Base-by-base conservation (phyloP, 2,329 filamentous ascomycete genomes). In the Penicillium sp. region DNA sequence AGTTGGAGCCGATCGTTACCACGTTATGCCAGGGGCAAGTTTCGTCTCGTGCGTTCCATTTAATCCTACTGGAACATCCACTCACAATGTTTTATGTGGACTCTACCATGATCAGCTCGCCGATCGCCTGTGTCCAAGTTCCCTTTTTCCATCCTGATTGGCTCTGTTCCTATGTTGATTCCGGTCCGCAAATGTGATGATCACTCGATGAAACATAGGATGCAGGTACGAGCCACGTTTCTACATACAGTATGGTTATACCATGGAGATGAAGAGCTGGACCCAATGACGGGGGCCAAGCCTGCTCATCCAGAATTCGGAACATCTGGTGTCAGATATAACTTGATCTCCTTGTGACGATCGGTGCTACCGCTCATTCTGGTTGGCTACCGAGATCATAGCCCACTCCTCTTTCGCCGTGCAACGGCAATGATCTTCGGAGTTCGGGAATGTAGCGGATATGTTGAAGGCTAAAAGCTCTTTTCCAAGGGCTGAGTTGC, bases 401-500 rank as follows among this genome's bases (percentile, higher is more conserved):
- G 14, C 37, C 43, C 43, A 45, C 46, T 37, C 8, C 36, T 11
- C 23, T 39, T 22, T 34, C 6, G 5, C 37, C 11, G 20, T 31
- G 6, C 10, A 13, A 34, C 16, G 46, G 47, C 22, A 56, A 49
- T 50, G 52, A 57, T 57, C 45, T 51, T 49, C 48, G 52, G 50
- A 40, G 18, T 24, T 18, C 4, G 6, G 29, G 35, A 28, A 39
- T 16, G 10, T 26, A 24, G 28, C 9, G 23, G 26, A 40, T 16
- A 22, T 18, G 10, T 8, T 14, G 40, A 20, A 8, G 14, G 14
- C 20, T 14, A 37, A 20, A 8, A 13, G 14, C 20, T 35, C 4
- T 8, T 40, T 49, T 48, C 22, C 46, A 51, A 38, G 7, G n/a
- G 20, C 31, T 22, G 14, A 10, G 29, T 10, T 18, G 6, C 29